A percentile compares a stretch with the other conserved stretches of the same genome.
Conservation (phyloP, 2,329 filamentous ascomycete genomes). For the Albifimbria verrucaria region DNA sequence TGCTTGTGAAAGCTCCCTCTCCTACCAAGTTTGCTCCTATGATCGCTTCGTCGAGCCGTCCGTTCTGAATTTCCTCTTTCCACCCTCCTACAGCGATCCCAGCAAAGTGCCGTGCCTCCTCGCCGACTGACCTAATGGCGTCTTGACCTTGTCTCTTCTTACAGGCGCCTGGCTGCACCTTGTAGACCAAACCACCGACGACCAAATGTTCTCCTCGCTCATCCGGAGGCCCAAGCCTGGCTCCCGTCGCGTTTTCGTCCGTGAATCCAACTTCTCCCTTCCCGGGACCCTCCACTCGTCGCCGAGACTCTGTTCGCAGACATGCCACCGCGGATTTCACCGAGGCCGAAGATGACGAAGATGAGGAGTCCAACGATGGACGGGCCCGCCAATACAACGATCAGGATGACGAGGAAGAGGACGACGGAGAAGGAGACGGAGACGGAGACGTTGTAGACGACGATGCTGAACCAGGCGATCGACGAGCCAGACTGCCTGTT, state of each 20-base stretch:
- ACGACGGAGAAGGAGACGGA: constrained; percentile 41
- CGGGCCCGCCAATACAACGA: constrained; percentile 20
- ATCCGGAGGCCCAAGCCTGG: constrained; percentile 29
- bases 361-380: constrained; percentile 37
- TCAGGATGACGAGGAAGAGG: constrained; percentile 39
- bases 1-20: background rate
- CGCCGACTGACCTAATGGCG: constrained; percentile 6
- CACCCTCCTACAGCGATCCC: constrained; percentile 5
- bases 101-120: background rate
- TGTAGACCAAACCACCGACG: constrained; percentile 10
- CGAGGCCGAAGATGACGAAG: constrained; percentile 54
- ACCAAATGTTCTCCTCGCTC: constrained; percentile 35
- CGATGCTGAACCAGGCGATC: constrained; percentile 21
- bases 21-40: background rate
- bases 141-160: constrained; percentile 2
- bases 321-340: constrained; percentile 65
- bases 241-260: constrained; percentile 28
- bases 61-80: background rate
- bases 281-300: constrained; percentile 22
- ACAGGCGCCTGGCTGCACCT: constrained; percentile 20
- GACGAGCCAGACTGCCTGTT: constrained; percentile 32
- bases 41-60: background rate
- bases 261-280: constrained; percentile 27
- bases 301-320: constrained; percentile 25
- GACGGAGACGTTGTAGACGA: constrained; percentile 47